phyloP scores from a whole-genome alignment of 192 early-diverging fungal genomes.

The Entomortierella chlamydospora region DNA sequence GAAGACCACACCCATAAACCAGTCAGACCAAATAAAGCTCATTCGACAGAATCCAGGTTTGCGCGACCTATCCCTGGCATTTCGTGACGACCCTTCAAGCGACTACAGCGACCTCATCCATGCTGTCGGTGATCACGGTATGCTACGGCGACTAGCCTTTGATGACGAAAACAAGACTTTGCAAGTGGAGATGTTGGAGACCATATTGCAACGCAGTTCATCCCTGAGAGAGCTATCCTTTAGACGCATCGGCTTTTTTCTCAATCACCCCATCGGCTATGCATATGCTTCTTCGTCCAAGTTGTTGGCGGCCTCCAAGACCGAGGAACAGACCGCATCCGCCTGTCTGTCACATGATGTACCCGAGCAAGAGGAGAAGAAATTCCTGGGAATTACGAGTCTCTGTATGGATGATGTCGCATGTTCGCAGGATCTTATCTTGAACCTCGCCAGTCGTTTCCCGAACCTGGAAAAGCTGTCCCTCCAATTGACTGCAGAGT shows the following conservation, averaged over 20 bases:
- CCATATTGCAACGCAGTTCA: conserved; percentile 1
- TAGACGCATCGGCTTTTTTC: conserved; percentile 8
- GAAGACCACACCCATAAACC: conserved; percentile 15
- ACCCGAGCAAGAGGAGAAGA: background rate
- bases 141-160: conserved; percentile 9
- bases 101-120: conserved; percentile 10
- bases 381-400: conserved; percentile 5
- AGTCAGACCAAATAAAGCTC: conserved; percentile 9
- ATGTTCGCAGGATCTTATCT: conserved; percentile 10
- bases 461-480: conserved; percentile 5
- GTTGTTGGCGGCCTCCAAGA: background rate
- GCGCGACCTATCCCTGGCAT: conserved; percentile 6
- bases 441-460: conserved; percentile 21
- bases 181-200: conserved; percentile 7
- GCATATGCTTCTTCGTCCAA: background rate
- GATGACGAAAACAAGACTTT: conserved; percentile 18
- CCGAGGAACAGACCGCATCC: conserved; percentile 10
- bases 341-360: too few relatives aligned
- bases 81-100: conserved; percentile 5
- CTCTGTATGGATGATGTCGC: conserved; percentile 21
- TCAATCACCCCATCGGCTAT: conserved; percentile 19
- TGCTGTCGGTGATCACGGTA: conserved; percentile 1
- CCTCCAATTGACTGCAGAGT: conserved; percentile 2
- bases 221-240: conserved; percentile 27
- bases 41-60: conserved; percentile 17